These are phyloP conservation scores for Coemansia sp. DNA, from an alignment of 192 early-diverging fungal genomes.

Conservation along the genomic window DNA sequence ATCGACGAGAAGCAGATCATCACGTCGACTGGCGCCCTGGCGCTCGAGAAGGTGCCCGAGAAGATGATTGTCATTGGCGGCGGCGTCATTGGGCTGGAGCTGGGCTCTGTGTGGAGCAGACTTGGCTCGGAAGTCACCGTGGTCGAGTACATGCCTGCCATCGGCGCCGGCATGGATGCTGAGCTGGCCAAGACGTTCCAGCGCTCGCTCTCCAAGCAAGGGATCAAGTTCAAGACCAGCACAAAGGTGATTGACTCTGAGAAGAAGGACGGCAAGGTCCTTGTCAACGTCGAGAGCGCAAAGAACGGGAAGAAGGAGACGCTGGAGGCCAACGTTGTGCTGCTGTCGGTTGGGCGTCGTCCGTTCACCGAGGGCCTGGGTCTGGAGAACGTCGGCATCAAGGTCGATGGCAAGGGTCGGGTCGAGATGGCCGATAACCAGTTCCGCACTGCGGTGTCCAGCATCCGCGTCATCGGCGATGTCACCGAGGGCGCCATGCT, in stretches of 20 bases:
- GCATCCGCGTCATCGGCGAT: slow-evolving; percentile 96
- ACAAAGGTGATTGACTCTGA: slow-evolving; percentile 93
- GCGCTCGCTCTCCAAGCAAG: slow-evolving; percentile 89
- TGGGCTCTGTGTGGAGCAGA: slow-evolving; percentile 97
- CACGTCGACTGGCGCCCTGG: slow-evolving; percentile 96
- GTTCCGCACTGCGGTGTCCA: slow-evolving; percentile 78
- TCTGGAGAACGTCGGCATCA: slow-evolving; percentile 87
- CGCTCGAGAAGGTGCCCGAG: slow-evolving; percentile 90
- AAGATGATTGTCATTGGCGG: slow-evolving; percentile 99
- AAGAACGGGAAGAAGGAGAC: slow-evolving; percentile 78
- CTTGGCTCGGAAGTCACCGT: slow-evolving; percentile 93
- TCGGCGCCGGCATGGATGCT: slow-evolving; percentile 96
- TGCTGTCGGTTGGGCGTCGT: slow-evolving; percentile 93
- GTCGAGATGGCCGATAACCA: slow-evolving; percentile 73
- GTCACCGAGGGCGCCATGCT: slow-evolving; percentile 97
- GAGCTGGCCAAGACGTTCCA: slow-evolving; percentile 94
- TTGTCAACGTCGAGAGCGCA: slow-evolving; percentile 88
- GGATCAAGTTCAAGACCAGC: slow-evolving; percentile 96
- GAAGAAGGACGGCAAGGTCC: slow-evolving; percentile 83
- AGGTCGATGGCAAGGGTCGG: slow-evolving; percentile 84
- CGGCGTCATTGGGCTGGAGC: slow-evolving; percentile 98
- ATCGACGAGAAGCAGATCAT: slow-evolving; percentile 96
- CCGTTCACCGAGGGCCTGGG: slow-evolving; percentile 93
- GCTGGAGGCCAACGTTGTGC: slow-evolving; percentile 85
- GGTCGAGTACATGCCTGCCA: slow-evolving; percentile 88